Base-by-base conservation (phyloP, 352 stramenopile species). In the Aphanomyces astaci region DNA sequence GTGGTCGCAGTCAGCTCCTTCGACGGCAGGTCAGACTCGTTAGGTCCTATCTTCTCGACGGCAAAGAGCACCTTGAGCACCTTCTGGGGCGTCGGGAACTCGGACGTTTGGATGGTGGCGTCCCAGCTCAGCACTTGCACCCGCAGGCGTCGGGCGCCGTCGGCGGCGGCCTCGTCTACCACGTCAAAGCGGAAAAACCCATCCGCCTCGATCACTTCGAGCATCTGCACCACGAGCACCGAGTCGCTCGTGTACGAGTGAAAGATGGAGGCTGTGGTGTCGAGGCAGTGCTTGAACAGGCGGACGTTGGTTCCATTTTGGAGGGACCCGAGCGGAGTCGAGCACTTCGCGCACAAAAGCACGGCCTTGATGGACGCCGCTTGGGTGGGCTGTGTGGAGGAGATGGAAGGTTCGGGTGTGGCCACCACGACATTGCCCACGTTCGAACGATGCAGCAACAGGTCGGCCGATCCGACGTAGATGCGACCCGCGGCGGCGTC, bases 51-150 rank as follows among this genome's bases (percentile, higher is more conserved):
- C 36, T 15, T 7, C 36, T 43, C n/a, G 31, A 33, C 22, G 49
- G 60, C 51, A 51, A 85, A 92, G 9, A 87, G 40, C 36, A 92
- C 81, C 64, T 90, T 90, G 39, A 92, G 76, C 3, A 92, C 82
- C 19, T 82, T 78, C 19, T 68, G 68, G 54, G 88, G 89, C 25
- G 65, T 71, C 13, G 54, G 22, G 2, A 51, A 63, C 40, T 62
- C 45, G 4, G 74, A 59, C 15, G 62, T 57, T 30, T 81, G 76
- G 28, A 89, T 73, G 75, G 80, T 86, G 2, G 80, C 82, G 30
- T 92, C 82, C 84, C 84, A 92, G 65, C 77, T 87, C 10, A 92
- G 68, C 31, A 92, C 56, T 56, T 92, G 84, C 22, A 60, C 49
- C 3, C 63, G 10, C 19, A 46, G 62, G 11, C 1, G 53, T 22